These are phyloP conservation scores for Sonneratia caseolaris DNA, from an alignment of 345 rosid genomes.

Conservation along the genomic window DNA sequence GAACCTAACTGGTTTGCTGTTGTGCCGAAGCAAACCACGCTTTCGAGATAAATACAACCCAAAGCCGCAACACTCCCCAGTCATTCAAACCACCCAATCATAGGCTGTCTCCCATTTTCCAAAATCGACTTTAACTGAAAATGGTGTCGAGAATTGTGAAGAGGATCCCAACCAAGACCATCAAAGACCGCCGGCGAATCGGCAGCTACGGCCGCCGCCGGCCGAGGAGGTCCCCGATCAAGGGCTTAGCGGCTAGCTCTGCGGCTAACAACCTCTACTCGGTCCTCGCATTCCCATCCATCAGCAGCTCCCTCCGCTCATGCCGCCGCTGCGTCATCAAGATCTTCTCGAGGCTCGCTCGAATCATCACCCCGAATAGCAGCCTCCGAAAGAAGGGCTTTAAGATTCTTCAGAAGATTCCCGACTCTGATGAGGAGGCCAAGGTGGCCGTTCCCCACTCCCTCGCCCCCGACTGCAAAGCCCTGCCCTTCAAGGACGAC, in stretches of 20 bases:
- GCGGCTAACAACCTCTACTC: constrained; percentile 21
- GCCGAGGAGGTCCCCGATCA: constrained; percentile 27
- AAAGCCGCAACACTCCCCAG: too few relatives aligned
- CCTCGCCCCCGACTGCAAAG: constrained; percentile 15
- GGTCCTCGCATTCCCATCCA: constrained; percentile 28
- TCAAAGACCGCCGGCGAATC: constrained; percentile 24
- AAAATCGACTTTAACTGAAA: neutral
- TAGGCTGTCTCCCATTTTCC: too few relatives aligned
- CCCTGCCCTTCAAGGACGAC: constrained; percentile 19
- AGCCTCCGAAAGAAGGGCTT: constrained; percentile 38
- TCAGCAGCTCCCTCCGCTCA: constrained; percentile 49
- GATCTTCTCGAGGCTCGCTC: constrained; percentile 49
- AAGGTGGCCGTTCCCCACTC: neutral
- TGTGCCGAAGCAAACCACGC: too few relatives aligned
- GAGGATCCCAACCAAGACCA: constrained; percentile 33
- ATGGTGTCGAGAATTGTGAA: constrained; percentile 52
- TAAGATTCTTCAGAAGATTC: constrained; percentile 30
- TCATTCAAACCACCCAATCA: too few relatives aligned
- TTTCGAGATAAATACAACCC: too few relatives aligned
- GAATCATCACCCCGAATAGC: constrained; percentile 27
- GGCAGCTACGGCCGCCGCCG: constrained; percentile 24
- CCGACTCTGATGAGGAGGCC: constrained; percentile 1
- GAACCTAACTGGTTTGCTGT: too few relatives aligned
- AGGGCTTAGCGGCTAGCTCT: neutral
- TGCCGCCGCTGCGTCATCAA: constrained; percentile 56